A percentile compares a stretch with the other conserved stretches of the same genome.
Conservation (phyloP, 1,284 basidiomycete species). For the Agaricales sp. region DNA sequence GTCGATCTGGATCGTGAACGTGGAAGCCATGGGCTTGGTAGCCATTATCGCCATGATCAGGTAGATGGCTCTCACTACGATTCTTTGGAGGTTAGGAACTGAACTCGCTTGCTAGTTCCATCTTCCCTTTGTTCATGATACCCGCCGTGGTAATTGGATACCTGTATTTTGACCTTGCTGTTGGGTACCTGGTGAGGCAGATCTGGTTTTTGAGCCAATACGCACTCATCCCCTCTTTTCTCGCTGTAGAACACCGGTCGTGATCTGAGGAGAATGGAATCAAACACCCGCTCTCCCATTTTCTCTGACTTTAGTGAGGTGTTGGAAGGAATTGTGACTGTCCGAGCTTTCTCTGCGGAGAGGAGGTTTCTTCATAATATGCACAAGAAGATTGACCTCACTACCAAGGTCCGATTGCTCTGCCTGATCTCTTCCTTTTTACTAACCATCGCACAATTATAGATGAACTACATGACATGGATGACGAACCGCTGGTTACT, state of each 20-base stretch:
- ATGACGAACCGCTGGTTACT: constrained; percentile 6
- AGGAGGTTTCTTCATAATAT: constrained; percentile 11
- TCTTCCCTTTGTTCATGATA: constrained; percentile 43
- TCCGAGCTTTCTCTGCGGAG: constrained; percentile 12
- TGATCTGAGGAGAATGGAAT: constrained; percentile 48
- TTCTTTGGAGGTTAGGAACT: background rate
- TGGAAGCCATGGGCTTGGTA: constrained; percentile 24
- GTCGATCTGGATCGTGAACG: constrained; percentile 35
- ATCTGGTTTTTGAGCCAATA: background rate
- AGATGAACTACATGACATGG: constrained; percentile 3
- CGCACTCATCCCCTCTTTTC: background rate
- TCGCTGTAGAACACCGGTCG: constrained; percentile 21
- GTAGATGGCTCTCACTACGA: constrained; percentile 12
- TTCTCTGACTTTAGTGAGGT: constrained; percentile 30
- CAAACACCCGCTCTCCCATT: constrained; percentile 18
- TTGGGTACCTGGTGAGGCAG: constrained; percentile 32
- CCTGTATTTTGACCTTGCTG: constrained; percentile 31
- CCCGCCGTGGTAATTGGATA: constrained; percentile 37
- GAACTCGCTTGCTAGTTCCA: constrained; percentile 16
- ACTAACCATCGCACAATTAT: background rate
- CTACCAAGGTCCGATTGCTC: constrained; percentile 7
- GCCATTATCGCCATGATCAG: constrained; percentile 33
- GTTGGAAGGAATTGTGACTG: constrained; percentile 45
- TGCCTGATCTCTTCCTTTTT: background rate
- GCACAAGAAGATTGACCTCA: constrained; percentile 11